These are phyloP conservation scores for Sugiyamaella valdiviana DNA, from an alignment of 805 yeast genomes.

Conservation along the genomic window DNA sequence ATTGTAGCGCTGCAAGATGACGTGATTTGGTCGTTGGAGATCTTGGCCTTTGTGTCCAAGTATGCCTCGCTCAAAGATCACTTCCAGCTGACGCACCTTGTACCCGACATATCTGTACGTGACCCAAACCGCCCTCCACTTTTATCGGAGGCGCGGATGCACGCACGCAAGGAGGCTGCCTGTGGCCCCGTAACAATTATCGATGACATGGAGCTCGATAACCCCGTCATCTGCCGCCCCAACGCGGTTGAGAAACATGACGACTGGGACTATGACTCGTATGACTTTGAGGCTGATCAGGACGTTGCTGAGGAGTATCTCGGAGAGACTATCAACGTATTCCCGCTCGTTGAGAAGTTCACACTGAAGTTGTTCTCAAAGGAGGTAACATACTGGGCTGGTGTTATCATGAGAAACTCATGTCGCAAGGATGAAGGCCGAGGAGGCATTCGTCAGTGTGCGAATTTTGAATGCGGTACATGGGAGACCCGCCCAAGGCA, in stretches of 20 bases:
- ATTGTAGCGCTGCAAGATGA: constrained; percentile 91
- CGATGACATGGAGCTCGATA: constrained; percentile 18
- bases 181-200: constrained; percentile 1
- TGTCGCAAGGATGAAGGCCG: constrained; percentile 82
- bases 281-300: constrained; percentile 29
- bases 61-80: constrained; percentile 72
- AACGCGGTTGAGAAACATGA: background rate
- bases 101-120: constrained; percentile 56
- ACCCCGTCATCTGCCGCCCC: background rate
- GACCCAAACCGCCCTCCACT: constrained; percentile 12
- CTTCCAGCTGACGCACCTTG: constrained; percentile 68
- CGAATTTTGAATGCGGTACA: constrained; percentile 83
- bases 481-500: constrained; percentile 91
- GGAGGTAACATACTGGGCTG: constrained; percentile 93
- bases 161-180: background rate
- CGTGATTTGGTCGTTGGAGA: constrained; percentile 86
- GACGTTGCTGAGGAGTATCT: constrained; percentile 42
- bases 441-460: constrained; percentile 93
- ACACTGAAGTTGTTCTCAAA: constrained; percentile 64
- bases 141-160: background rate
- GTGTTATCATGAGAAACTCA: constrained; percentile 94
- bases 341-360: constrained; percentile 88
- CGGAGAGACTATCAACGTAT: constrained; percentile 51
- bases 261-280: constrained; percentile 25
- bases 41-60: constrained; percentile 88